Percentiles rank a stretch among this genome's conserved stretches.
Evolutionary conservation across 257 asterid genomes (phyloP).

Genomic region (Solanum chmielewskii): DNA sequence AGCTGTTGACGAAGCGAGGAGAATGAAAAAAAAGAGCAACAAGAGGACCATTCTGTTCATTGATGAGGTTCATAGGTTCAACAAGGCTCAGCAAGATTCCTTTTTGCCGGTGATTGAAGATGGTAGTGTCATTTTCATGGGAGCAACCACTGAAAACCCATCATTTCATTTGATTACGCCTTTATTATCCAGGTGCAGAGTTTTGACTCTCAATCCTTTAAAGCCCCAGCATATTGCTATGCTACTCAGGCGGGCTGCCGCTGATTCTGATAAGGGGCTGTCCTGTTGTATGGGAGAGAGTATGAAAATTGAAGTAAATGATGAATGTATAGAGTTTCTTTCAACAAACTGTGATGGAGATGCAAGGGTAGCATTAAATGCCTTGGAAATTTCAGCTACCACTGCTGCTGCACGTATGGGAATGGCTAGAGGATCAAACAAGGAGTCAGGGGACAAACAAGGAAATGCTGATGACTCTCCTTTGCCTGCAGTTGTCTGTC

Average conservation of each 20-base stretch:
- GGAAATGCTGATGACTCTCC: not conserved
- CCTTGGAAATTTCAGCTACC: conserved; percentile 53
- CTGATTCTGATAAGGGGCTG: conserved; percentile 31
- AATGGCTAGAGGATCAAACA: not conserved
- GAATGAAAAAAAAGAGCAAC: conserved; percentile 7
- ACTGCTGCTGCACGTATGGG: conserved; percentile 23
- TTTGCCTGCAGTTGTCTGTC: not conserved
- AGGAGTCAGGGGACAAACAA: not conserved
- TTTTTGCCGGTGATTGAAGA: conserved; percentile 84
- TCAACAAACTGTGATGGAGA: conserved; percentile 65
- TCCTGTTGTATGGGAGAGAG: not conserved
- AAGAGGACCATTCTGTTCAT: conserved; percentile 56
- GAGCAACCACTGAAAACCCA: conserved; percentile 93
- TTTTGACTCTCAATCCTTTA: conserved; percentile 47
- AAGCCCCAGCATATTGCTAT: conserved; percentile 31
- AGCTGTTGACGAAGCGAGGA: conserved; percentile 59
- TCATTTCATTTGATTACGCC: conserved; percentile 83
- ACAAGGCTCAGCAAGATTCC: conserved; percentile 83
- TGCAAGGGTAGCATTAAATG: conserved; percentile 66
- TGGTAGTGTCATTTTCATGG: conserved; percentile 69
- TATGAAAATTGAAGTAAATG: conserved; percentile 8
- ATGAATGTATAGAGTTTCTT: conserved; percentile 40
- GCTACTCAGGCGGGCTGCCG: conserved; percentile 34
- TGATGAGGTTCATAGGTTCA: conserved; percentile 90
- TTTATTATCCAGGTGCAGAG: conserved; percentile 66